A percentile compares a stretch with the other conserved stretches of the same genome.
These are phyloP conservation scores for Eucalyptus sideroxylon DNA, from an alignment of 345 rosid species.

Conservation along the genomic window DNA sequence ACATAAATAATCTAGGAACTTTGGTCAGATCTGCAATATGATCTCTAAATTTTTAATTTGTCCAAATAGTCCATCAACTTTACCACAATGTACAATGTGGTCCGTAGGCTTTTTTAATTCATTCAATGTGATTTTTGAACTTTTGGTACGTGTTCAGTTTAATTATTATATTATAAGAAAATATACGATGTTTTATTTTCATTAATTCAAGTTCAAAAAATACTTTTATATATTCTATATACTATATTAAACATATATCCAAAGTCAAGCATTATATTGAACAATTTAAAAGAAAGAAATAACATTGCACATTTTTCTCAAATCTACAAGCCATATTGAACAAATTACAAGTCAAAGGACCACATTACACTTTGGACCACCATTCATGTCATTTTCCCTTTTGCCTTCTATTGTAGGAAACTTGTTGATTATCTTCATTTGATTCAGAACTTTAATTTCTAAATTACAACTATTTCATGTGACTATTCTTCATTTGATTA, in stretches of 20 bases:
- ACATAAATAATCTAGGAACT: not conserved
- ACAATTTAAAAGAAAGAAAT: no score
- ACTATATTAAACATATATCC: no score
- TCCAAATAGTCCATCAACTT: not conserved
- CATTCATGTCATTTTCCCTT: not conserved
- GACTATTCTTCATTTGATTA: not conserved
- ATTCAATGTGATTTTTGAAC: accelerated
- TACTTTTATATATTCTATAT: no score
- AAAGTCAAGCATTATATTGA: no score
- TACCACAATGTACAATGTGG: not conserved
- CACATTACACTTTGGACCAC: accelerated
- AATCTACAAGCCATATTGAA: accelerated
- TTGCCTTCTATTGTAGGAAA: not conserved
- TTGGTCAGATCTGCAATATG: accelerated
- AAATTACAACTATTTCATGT: not conserved
- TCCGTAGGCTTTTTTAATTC: accelerated
- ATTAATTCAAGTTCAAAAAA: no score
- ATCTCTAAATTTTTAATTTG: no score
- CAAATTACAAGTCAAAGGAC: no score
- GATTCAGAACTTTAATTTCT: not conserved
- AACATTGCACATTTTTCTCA: not conserved
- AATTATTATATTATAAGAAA: no score
- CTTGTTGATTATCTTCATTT: not conserved
- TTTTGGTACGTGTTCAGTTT: accelerated
- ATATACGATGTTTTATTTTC: accelerated